Base-by-base conservation (phyloP, 331 rosid species). In the Malus hybrid region DNA sequence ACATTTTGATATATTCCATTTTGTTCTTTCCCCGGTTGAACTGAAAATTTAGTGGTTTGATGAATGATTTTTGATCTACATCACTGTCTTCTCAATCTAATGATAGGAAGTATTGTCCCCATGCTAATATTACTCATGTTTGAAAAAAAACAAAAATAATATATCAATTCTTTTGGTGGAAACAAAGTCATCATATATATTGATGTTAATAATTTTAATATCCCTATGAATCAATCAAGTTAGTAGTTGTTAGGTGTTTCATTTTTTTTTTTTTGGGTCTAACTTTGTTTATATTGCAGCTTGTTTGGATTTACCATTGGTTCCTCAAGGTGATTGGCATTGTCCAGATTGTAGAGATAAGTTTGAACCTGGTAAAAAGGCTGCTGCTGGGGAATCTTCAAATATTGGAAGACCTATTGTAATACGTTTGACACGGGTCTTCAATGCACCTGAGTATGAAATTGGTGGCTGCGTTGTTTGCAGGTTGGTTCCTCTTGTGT, bases 381-480 rank as follows among this genome's bases (percentile, higher is more conserved):
- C 65, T 56, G 75, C 76, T 67, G 68, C 67, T 3, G 90, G 86
- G 82, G 95, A 84, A 66, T 77, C 86, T 64, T 80, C 90, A 80
- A 79, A 82, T 83, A 61, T 81, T 61, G 77, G 74, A 30, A 89
- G 91, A 83, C 96, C 97, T 77, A 90, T 92, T 70, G 90, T 92
- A 73, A 87, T 95, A 77, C 86, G 93, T 80, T 89, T 92, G 87
- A 90, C 96, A 20, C 82, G 96, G 68, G 93, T 89, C 44, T 97
- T 92, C 74, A 89, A 89, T 78, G 86, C 91, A 44, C 96, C 97
- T 4, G 97, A 92, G 28, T 85, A 77, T 82, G 96, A 90, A 79
- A 90, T 90, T 83, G 99, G 99, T 64, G 99, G 99, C 72, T 95
- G 99, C 71, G 97, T 92, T 79, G 90, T 95, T 75, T 95, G 99